phyloP scores from a whole-genome alignment of 148 eudicot species.

The Rhododendron williamsianum region DNA sequence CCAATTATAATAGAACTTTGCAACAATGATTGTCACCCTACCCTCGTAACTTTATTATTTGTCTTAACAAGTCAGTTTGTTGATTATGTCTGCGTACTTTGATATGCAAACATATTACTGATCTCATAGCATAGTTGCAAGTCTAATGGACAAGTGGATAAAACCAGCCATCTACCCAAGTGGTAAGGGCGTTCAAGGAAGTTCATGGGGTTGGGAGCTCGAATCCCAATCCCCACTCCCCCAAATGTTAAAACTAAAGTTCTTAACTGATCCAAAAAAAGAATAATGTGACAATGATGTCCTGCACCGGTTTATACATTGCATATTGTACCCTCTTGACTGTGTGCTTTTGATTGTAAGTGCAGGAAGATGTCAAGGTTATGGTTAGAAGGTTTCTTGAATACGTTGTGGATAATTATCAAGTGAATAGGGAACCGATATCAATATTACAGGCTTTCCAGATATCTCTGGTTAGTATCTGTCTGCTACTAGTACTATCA shows the following conservation, averaged over 20 bases:
- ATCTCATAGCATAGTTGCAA: background rate
- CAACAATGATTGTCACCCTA: background rate
- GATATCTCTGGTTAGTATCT: slow-evolving; percentile 66
- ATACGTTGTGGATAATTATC: slow-evolving; percentile 58
- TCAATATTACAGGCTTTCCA: slow-evolving; percentile 70
- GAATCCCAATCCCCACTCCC: background rate
- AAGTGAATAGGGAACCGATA: slow-evolving; percentile 47
- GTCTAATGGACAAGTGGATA: background rate
- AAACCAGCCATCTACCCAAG: background rate
- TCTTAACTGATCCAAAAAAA: background rate
- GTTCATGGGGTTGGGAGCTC: background rate
- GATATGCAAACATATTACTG: background rate
- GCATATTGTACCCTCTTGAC: background rate
- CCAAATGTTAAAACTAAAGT: background rate
- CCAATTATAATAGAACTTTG: background rate
- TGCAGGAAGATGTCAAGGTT: slow-evolving; percentile 60
- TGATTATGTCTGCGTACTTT: background rate
- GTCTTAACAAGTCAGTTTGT: background rate
- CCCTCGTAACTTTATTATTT: background rate
- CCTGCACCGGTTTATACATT: background rate
- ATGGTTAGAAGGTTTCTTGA: slow-evolving; percentile 53
- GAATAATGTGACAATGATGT: background rate
- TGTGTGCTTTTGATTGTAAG: slow-evolving; percentile 5
- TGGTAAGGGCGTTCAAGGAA: background rate
- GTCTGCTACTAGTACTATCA: background rate